phyloP scores from a whole-genome alignment of 73 alveolate species.

The Paramecium sexaurelia region DNA sequence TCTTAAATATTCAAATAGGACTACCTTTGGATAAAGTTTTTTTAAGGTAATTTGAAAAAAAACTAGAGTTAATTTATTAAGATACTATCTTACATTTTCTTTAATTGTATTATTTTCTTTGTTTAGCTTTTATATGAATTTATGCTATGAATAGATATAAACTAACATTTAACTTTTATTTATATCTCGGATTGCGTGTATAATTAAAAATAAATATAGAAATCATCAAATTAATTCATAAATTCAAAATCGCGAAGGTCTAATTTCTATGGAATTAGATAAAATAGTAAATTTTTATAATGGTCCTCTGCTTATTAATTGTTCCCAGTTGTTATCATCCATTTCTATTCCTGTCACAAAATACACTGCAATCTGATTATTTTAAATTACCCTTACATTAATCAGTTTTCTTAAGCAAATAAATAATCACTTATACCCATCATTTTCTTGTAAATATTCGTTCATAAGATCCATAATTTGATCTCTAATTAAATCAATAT shows the following conservation, averaged over 20 bases:
- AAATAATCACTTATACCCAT: conserved; percentile 15
- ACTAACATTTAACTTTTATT: too few species aligned
- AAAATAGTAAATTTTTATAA: background rate
- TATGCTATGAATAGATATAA: background rate
- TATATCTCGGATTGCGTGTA: too few species aligned
- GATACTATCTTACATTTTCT: too few species aligned
- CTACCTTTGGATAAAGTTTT: background rate
- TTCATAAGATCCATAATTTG: conserved; percentile 39
- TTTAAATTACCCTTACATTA: conserved; percentile 16
- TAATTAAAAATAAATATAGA: background rate
- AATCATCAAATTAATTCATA: background rate
- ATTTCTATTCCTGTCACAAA: conserved; percentile 45
- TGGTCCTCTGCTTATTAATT: background rate
- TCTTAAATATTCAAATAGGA: background rate
- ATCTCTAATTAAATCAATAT: background rate
- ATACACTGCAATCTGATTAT: background rate
- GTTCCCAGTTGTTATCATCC: conserved; percentile 35
- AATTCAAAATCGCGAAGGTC: conserved; percentile 48
- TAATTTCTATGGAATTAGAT: conserved; percentile 33
- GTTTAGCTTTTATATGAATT: background rate
- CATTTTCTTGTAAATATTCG: conserved; percentile 44
- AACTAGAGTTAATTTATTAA: too few species aligned
- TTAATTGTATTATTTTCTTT: background rate
- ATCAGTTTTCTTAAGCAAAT: background rate
- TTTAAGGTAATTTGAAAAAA: background rate